A percentile compares a stretch with the other conserved stretches of the same genome.
Conservation (phyloP, 371 early-diverging fungal species). For the Rhizopus stolonifer region DNA sequence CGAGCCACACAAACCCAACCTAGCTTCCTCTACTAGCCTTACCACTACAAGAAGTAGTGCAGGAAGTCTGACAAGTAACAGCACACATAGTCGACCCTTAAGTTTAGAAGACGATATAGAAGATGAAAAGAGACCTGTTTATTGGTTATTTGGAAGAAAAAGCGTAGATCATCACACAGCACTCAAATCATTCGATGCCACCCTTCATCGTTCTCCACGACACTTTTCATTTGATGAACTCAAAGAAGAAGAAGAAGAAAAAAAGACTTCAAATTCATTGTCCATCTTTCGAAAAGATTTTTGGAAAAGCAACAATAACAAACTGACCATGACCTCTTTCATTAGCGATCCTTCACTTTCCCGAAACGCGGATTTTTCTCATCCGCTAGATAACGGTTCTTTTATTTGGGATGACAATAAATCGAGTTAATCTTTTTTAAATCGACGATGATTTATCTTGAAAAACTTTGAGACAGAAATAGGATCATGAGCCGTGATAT, state of each 20-base stretch:
- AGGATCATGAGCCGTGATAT: conserved; percentile 8
- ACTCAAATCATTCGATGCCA: neutral
- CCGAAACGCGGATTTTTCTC: neutral
- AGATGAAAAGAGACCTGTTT: conserved; percentile 17
- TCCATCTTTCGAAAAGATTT: conserved; percentile 44
- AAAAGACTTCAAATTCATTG: conserved; percentile 6
- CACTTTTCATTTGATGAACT: conserved; percentile 44
- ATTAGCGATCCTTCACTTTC: neutral
- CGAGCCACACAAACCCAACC: conserved; percentile 61
- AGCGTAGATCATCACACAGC: conserved; percentile 27
- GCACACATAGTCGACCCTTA: conserved; percentile 47
- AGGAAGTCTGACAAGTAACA: conserved; percentile 35
- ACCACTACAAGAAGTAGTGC: conserved; percentile 31
- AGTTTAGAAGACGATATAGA: conserved; percentile 34
- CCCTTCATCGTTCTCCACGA: conserved; percentile 26
- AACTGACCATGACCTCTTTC: neutral
- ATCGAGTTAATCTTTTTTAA: neutral
- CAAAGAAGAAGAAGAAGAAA: conserved; percentile 3
- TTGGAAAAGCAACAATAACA: conserved; percentile 17
- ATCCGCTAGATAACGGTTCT: conserved; percentile 1
- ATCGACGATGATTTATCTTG: conserved; percentile 9
- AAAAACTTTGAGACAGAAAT: conserved; percentile 7
- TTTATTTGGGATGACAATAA: too few species aligned
- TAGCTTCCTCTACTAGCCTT: conserved; percentile 10
- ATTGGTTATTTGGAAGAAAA: conserved; percentile 50